These are phyloP conservation scores for Reutealis trisperma DNA, from an alignment of 345 rosid genomes.

Conservation along the genomic window DNA sequence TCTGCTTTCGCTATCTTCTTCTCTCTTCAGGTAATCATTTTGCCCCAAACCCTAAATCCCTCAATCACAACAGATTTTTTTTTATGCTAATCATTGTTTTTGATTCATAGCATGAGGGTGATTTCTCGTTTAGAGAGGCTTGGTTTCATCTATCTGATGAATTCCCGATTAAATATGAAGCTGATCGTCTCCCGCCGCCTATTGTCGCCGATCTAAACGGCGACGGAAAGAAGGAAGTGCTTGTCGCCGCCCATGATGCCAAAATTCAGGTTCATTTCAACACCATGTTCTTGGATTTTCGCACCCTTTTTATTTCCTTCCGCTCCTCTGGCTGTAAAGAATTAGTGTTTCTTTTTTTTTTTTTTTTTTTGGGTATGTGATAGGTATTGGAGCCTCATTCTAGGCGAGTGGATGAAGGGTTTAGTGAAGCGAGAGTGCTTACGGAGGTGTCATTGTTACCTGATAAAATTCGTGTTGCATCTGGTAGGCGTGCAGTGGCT, in stretches of 20 bases:
- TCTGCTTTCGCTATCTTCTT: slow-evolving; percentile 96
- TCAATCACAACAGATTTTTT: background rate
- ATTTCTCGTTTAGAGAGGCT: slow-evolving; percentile 93
- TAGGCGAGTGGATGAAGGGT: slow-evolving; percentile 87
- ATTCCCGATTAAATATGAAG: slow-evolving; percentile 79
- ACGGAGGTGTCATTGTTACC: slow-evolving; percentile 68
- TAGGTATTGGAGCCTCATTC: slow-evolving; percentile 87
- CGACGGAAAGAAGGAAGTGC: slow-evolving; percentile 87
- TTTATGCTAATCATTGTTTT: background rate
- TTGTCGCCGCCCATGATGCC: slow-evolving; percentile 91
- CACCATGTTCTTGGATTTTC: background rate
- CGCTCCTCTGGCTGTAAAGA: background rate
- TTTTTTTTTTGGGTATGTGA: background rate
- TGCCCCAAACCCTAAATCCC: background rate
- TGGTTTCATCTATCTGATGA: slow-evolving; percentile 89
- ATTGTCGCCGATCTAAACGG: slow-evolving; percentile 91
- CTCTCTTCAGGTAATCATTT: slow-evolving; percentile 77
- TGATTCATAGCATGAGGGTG: slow-evolving; percentile 79
- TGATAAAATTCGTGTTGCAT: slow-evolving; percentile 76
- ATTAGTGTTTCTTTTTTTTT: background rate
- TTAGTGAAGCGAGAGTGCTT: slow-evolving; percentile 83
- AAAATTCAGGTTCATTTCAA: slow-evolving; percentile 68
- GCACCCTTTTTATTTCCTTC: background rate
- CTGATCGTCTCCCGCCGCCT: slow-evolving; percentile 93
- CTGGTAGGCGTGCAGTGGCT: slow-evolving; percentile 89